Conservation (phyloP, 208 protist genomes). For the Acanthamoeba rhysodes region DNA sequence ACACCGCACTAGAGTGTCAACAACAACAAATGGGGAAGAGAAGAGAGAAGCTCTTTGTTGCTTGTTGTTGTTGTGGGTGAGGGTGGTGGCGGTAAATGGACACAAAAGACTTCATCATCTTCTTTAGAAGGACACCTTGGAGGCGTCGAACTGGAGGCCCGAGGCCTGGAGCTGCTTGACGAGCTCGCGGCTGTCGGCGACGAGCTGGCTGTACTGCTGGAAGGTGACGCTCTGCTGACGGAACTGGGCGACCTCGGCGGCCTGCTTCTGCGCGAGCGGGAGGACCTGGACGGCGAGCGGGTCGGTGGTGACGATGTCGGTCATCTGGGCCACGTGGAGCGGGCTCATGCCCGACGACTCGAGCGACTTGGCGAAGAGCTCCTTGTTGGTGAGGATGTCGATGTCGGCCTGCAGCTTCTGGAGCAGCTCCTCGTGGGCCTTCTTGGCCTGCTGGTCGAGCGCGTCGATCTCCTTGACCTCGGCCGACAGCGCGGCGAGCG, state of each 20-base stretch:
- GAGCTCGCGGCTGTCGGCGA: slow-evolving; percentile 14
- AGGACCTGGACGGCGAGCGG: not conserved
- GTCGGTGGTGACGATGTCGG: slow-evolving; percentile 55
- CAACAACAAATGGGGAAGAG: too few relatives aligned
- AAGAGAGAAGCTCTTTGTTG: too few relatives aligned
- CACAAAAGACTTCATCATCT: too few relatives aligned
- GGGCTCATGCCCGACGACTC: not conserved
- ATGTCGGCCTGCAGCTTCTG: slow-evolving; percentile 38
- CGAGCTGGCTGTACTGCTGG: not conserved
- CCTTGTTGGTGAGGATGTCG: slow-evolving; percentile 36
- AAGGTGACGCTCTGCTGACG: not conserved
- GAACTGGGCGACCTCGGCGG: not conserved
- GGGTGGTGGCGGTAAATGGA: too few relatives aligned
- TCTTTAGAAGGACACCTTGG: slow-evolving; percentile 60
- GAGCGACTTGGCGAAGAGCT: slow-evolving; percentile 54
- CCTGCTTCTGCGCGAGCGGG: slow-evolving; percentile 40
- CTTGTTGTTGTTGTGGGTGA: too few relatives aligned
- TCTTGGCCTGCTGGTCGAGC: slow-evolving; percentile 2
- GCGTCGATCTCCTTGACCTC: not conserved
- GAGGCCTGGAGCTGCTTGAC: slow-evolving; percentile 45
- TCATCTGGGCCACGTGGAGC: slow-evolving; percentile 22
- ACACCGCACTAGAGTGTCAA: too few relatives aligned
- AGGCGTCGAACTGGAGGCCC: slow-evolving; percentile 40
- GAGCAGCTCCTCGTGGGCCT: slow-evolving; percentile 11
- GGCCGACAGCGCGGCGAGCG: slow-evolving; percentile 1